These are phyloP conservation scores for Microdochium trichocladiopsis DNA, from an alignment of 2,329 filamentous ascomycete genomes.

Conservation along the genomic window DNA sequence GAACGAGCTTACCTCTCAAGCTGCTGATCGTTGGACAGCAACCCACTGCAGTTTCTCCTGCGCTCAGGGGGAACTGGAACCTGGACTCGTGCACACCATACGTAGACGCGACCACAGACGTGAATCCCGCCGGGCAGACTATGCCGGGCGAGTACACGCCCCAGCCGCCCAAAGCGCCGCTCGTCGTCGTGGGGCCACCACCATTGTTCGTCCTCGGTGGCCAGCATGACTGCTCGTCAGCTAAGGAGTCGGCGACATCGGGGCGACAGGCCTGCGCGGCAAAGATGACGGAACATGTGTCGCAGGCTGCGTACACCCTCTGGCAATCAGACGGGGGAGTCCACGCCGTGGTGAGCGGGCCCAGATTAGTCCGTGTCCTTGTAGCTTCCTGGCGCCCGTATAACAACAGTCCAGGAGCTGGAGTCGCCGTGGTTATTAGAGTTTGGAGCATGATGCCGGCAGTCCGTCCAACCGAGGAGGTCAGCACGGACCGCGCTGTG, in stretches of 20 bases:
- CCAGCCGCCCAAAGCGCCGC: neutral
- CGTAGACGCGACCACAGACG: neutral
- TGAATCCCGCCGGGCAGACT: slow-evolving; percentile 1
- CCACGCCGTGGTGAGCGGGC: slow-evolving; percentile 2
- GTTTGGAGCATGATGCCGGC: too few relatives aligned
- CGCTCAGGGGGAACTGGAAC: slow-evolving; percentile 1
- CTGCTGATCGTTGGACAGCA: slow-evolving; percentile 1
- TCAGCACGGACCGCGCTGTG: too few relatives aligned
- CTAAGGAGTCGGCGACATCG: neutral
- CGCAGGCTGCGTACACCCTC: neutral
- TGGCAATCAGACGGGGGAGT: neutral
- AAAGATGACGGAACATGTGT: neutral
- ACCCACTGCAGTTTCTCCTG: slow-evolving; percentile 2
- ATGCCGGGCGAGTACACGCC: slow-evolving; percentile 6
- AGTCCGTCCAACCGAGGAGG: too few relatives aligned
- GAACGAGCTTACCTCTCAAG: neutral
- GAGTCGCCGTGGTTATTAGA: too few relatives aligned
- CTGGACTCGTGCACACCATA: neutral
- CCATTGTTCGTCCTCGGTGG: neutral
- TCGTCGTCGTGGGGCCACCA: neutral
- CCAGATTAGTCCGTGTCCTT: neutral
- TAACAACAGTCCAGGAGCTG: too few relatives aligned
- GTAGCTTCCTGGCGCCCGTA: neutral
- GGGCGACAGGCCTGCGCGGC: neutral
- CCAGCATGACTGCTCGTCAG: slow-evolving; percentile 1